Conservation (phyloP, 2,329 filamentous ascomycete genomes). For the Tolypocladium pustulatum region DNA sequence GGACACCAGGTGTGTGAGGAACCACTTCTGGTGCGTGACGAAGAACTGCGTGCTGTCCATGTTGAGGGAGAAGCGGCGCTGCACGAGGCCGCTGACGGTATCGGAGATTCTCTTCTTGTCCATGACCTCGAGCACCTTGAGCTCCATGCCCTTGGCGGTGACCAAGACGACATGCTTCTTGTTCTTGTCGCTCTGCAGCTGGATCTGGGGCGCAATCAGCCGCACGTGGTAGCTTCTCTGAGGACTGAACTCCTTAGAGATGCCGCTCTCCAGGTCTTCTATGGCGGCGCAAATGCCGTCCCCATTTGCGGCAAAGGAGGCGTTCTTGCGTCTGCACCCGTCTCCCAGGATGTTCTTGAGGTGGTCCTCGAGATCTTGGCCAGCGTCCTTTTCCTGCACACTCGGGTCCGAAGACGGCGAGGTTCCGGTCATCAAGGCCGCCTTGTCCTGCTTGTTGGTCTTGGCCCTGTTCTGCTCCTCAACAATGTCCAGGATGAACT, state of each 20-base stretch:
- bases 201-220: slow-evolving; percentile 93
- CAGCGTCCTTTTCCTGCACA: slow-evolving; percentile 40
- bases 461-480: slow-evolving; percentile 81
- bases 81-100: slow-evolving; percentile 87
- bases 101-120: slow-evolving; percentile 90
- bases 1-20: slow-evolving; percentile 72
- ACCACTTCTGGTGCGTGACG: slow-evolving; percentile 87
- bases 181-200: slow-evolving; percentile 97
- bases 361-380: slow-evolving; percentile 65
- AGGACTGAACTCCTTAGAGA: slow-evolving; percentile 77
- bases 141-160: slow-evolving; percentile 93
- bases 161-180: slow-evolving; percentile 94
- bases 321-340: slow-evolving; percentile 63
- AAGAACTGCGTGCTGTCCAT: slow-evolving; percentile 99
- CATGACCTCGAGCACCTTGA: slow-evolving; percentile 96
- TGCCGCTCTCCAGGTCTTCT: slow-evolving; percentile 60
- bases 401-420: slow-evolving; percentile 26
- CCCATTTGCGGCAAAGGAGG: slow-evolving; percentile 20
- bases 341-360: slow-evolving; percentile 81
- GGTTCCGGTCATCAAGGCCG: slow-evolving; percentile 16
- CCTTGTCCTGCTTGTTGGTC: slow-evolving; percentile 17
- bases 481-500: slow-evolving; percentile 95
- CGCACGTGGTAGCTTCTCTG: slow-evolving; percentile 93
- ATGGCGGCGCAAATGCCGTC: slow-evolving; percentile 31
- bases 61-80: slow-evolving; percentile 83